Percentiles rank a stretch among this genome's conserved stretches.
phyloP scores from a whole-genome alignment of 148 eudicot species.

The Agrostemma githago region DNA sequence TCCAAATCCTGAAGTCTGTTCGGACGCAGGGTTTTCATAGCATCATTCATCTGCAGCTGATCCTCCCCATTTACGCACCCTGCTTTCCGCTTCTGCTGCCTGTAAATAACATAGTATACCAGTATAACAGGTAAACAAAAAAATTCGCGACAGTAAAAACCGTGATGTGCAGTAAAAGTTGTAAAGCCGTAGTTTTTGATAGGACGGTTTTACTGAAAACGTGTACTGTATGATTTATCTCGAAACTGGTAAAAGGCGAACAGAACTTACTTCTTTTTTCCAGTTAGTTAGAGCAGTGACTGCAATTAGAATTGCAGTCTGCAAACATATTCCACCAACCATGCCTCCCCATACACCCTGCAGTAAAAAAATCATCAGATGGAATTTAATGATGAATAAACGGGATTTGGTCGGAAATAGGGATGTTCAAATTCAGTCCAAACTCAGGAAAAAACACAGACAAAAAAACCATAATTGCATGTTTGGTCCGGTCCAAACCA shows the following conservation, averaged over 20 bases:
- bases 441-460: no score
- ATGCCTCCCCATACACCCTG: constrained; percentile 93
- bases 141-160: neutral
- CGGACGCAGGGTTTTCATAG: neutral
- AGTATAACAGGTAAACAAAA: neutral
- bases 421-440: no score
- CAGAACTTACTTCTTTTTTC: constrained; percentile 55
- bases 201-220: constrained; percentile 5
- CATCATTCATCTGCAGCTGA: constrained; percentile 34
- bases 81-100: constrained; percentile 60
- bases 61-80: constrained; percentile 76
- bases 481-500: no score
- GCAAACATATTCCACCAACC: constrained; percentile 70
- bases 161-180: no score
- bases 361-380: constrained; percentile 14
- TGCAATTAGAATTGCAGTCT: constrained; percentile 51
- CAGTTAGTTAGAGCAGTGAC: constrained; percentile 55
- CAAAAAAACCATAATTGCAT: no score
- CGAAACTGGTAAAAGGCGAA: neutral
- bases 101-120: constrained; percentile 15
- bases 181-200: no score
- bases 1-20: neutral
- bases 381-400: neutral
- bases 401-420: no score
- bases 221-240: neutral